Percentiles rank a stretch among this genome's conserved stretches.
phyloP scores from a whole-genome alignment of 345 rosid species.

The Brassica nigra region DNA sequence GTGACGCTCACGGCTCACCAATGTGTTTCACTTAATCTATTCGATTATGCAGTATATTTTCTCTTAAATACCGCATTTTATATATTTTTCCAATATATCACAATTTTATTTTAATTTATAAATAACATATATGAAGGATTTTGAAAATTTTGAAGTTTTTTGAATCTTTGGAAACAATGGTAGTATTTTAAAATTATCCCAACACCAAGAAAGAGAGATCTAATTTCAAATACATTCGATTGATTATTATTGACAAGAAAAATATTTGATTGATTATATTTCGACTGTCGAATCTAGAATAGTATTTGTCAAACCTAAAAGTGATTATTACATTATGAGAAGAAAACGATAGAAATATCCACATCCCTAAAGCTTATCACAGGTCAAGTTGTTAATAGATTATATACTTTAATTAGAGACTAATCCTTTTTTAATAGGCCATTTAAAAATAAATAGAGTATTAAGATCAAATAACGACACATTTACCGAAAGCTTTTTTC shows the following conservation, averaged over 20 bases:
- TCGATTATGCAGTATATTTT: neutral
- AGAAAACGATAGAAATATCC: constrained; percentile 36
- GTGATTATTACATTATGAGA: constrained; percentile 20
- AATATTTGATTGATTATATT: constrained; percentile 14
- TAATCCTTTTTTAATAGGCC: constrained; percentile 19
- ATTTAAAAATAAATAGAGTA: neutral
- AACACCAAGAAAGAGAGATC: neutral
- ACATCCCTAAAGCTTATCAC: constrained; percentile 16
- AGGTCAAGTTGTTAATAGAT: constrained; percentile 1
- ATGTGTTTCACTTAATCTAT: neutral
- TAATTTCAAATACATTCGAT: constrained; percentile 1
- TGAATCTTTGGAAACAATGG: neutral
- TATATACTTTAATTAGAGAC: constrained; percentile 9
- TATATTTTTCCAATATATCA: neutral
- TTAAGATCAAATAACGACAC: constrained; percentile 19
- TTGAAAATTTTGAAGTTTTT: neutral
- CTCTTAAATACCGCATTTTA: neutral
- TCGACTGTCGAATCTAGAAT: constrained; percentile 23
- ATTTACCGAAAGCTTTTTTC: constrained; percentile 22
- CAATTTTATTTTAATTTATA: neutral
- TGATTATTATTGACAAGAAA: neutral
- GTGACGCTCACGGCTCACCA: neutral
- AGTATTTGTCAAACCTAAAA: constrained; percentile 7
- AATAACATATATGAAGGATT: neutral
- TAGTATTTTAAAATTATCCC: neutral